A percentile compares a stretch with the other conserved stretches of the same genome.
These are phyloP conservation scores for Saccharomycopsis fermentans DNA, from an alignment of 805 yeast genomes.

Conservation along the genomic window DNA sequence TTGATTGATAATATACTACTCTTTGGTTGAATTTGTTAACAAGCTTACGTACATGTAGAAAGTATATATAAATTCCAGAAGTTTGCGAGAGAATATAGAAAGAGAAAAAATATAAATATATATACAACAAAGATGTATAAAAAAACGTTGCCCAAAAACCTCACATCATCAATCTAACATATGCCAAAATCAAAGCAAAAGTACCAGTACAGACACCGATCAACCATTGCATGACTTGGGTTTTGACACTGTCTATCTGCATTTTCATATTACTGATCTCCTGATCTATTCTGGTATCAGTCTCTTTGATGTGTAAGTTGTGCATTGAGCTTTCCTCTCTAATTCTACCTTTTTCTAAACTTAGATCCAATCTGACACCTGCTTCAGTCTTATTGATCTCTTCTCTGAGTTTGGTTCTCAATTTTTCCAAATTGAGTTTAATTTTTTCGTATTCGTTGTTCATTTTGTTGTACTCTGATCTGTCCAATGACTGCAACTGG, in stretches of 20 bases:
- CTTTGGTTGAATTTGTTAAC: background rate
- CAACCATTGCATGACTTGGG: constrained; percentile 97
- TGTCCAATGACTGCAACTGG: constrained; percentile 80
- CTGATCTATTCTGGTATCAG: constrained; percentile 90
- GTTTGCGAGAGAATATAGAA: background rate
- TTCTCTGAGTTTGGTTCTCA: constrained; percentile 76
- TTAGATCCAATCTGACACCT: constrained; percentile 81
- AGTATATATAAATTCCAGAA: background rate
- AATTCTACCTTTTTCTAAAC: constrained; percentile 89
- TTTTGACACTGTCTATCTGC: constrained; percentile 90
- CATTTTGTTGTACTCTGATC: constrained; percentile 70
- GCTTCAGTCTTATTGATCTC: constrained; percentile 87
- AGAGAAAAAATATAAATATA: background rate
- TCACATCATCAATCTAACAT: constrained; percentile 68
- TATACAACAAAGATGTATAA: background rate
- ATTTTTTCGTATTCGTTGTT: constrained; percentile 83
- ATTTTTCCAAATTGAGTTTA: constrained; percentile 73
- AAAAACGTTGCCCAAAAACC: too few relatives aligned
- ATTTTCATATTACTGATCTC: constrained; percentile 91
- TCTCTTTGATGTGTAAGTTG: constrained; percentile 88
- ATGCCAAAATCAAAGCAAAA: constrained; percentile 86
- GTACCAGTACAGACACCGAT: constrained; percentile 98
- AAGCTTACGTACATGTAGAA: background rate
- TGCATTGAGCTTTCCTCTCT: constrained; percentile 90
- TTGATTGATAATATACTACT: constrained; percentile 1